Evolutionary conservation across 805 yeast genomes (phyloP).

Genomic region (Kazachstania kunashirensis): DNA sequence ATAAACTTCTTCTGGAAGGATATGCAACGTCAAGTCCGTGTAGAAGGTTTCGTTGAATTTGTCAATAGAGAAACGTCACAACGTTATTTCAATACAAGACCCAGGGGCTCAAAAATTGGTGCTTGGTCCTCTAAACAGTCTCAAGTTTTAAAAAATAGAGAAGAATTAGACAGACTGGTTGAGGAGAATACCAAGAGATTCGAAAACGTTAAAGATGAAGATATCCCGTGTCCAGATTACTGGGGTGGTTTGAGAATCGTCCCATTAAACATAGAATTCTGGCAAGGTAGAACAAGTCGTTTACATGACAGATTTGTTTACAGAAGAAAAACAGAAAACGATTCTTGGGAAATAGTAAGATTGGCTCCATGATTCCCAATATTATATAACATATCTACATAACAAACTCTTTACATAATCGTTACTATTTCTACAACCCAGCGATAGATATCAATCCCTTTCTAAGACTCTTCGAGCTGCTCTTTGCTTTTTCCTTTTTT

Average conservation of each 20-base stretch:
- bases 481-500: neutral
- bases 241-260: constrained; percentile 94
- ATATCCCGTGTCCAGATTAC: constrained; percentile 80
- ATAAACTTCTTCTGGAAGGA: constrained; percentile 88
- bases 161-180: constrained; percentile 50
- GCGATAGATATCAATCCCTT: neutral
- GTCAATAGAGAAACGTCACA: constrained; percentile 65
- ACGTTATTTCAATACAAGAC: constrained; percentile 76
- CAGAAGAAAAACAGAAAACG: constrained; percentile 43
- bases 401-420: neutral
- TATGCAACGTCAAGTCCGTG: constrained; percentile 83
- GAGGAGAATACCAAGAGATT: constrained; percentile 45
- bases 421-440: neutral
- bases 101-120: constrained; percentile 86
- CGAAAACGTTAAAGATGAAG: constrained; percentile 37
- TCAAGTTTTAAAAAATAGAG: constrained; percentile 44
- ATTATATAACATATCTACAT: too few species aligned
- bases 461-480: neutral
- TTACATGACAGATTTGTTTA: constrained; percentile 82
- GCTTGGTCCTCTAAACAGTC: constrained; percentile 97
- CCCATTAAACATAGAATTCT: constrained; percentile 87
- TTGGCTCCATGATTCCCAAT: constrained; percentile 52
- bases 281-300: constrained; percentile 92
- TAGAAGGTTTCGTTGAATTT: constrained; percentile 75
- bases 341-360: constrained; percentile 55